These are phyloP conservation scores for Sporobolomyces phaffii DNA, from an alignment of 768 basidiomycete species.

Conservation along the genomic window DNA sequence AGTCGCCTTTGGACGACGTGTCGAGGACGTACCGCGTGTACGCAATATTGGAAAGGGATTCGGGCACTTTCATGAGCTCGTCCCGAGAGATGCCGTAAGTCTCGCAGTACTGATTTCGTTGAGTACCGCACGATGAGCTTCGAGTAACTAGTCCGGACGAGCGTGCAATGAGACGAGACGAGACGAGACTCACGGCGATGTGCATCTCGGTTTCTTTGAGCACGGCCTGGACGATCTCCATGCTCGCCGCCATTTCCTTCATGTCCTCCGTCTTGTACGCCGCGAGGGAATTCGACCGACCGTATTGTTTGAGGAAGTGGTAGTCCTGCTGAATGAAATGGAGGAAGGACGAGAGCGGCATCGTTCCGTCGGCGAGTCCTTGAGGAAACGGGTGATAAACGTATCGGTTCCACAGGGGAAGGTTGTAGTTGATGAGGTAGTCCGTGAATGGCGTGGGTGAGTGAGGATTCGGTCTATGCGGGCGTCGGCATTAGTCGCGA, in stretches of 20 bases:
- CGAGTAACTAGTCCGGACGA: too few relatives aligned
- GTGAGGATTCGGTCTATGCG: slow-evolving; percentile 63
- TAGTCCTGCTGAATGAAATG: slow-evolving; percentile 91
- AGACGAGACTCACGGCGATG: slow-evolving; percentile 46
- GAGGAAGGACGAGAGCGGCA: slow-evolving; percentile 61
- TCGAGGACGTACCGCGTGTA: slow-evolving; percentile 84
- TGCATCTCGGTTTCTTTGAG: slow-evolving; percentile 68
- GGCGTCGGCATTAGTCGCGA: slow-evolving; percentile 57
- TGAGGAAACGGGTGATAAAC: slow-evolving; percentile 79
- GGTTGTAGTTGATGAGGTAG: slow-evolving; percentile 46
- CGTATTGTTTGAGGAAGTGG: slow-evolving; percentile 57
- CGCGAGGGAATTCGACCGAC: slow-evolving; percentile 71
- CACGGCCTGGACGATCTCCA: slow-evolving; percentile 60
- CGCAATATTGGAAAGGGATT: slow-evolving; percentile 67
- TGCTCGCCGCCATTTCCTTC: slow-evolving; percentile 58
- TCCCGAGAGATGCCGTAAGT: slow-evolving; percentile 61
- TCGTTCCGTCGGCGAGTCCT: slow-evolving; percentile 65
- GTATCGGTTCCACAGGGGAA: slow-evolving; percentile 62
- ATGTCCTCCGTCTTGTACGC: slow-evolving; percentile 70
- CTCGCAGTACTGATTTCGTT: slow-evolving; percentile 59
- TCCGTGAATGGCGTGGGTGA: slow-evolving; percentile 55
- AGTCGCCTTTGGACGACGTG: slow-evolving; percentile 69
- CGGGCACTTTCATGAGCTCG: slow-evolving; percentile 55
- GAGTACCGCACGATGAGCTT: too few relatives aligned
- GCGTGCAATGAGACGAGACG: neutral